Evolutionary conservation across 441 rosid genomes (phyloP), one percentile per base, ranked within the genome.

Genomic region (Bruguiera hainesii): DNA sequence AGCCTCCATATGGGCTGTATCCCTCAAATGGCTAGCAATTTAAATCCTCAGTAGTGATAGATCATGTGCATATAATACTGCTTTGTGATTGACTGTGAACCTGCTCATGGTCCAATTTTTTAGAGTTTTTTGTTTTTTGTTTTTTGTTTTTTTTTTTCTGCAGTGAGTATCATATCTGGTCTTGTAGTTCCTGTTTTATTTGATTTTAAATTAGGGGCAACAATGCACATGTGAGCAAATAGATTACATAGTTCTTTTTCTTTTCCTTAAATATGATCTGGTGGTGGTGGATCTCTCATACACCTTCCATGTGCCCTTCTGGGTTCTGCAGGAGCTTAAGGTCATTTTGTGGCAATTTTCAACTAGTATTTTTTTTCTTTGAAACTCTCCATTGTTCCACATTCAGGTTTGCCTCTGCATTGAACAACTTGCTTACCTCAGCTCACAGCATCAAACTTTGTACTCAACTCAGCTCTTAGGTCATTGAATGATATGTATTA

Each of bases 1-100:
- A 37, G 28, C 53, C 29, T 63, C 56, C 71, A 55, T 48, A 39
- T 65, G 59, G 21, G 29, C 33, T 66, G 42, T 62, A 50, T 66
- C 35, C 13, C 15, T 10, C 29, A 56, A 52, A 6, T 42, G 70
- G 16, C 50, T 2, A 30, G 30, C 30, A 42, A 50, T 42, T 15
- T 21, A 55, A 63, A 51, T 26, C 56, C 25, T 57, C 31, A n/a
- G n/a, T 56, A 56, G 30, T 48, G 65, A 39, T 16, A 58, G 7
- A 42, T 26, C 20, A 30, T 56, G 19, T 57, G 13, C 48, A 46
- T 63, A 28, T 15, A 2, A n/a, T 26, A 48, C 52, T 63, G 18
- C 11, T 37, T 29, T 26, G 67, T 26, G 46, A n/a, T 63, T 30
- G 26, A 55, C 58, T 20, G 29, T 53, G 28, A 53, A 53, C 16